Percentiles rank a stretch among this genome's conserved stretches.
Conservation (phyloP, 495 filamentous ascomycete species). For the Physcia stellaris region DNA sequence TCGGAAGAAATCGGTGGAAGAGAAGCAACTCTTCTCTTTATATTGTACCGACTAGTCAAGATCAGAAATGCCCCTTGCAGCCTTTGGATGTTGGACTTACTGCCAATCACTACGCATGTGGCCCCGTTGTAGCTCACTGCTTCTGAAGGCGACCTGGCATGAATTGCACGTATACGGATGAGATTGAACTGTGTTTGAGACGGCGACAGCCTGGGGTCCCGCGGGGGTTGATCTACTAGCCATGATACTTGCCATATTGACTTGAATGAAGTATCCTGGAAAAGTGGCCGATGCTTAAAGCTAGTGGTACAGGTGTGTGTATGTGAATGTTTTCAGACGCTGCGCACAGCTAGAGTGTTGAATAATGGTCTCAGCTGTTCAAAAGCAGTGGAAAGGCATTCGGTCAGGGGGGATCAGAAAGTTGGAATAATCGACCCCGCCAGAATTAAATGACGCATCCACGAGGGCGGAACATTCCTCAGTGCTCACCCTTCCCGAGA, state of each 20-base stretch:
- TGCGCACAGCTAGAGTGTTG: too few species aligned
- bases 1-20: constrained; percentile 87
- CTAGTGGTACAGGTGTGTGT: too few species aligned
- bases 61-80: constrained; percentile 4
- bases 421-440: too few species aligned
- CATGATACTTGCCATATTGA: constrained; percentile 41
- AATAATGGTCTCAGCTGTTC: too few species aligned
- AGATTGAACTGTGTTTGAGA: constrained; percentile 29
- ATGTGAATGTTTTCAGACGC: too few species aligned
- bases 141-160: constrained; percentile 90
- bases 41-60: constrained; percentile 72
- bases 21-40: constrained; percentile 87
- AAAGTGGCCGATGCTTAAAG: too few species aligned
- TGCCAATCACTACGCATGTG: constrained; percentile 99
- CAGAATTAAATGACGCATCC: too few species aligned
- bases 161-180: constrained; percentile 97
- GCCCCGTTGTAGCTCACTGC: constrained; percentile 78
- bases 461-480: too few species aligned
- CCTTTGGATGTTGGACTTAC: constrained; percentile 40
- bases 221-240: constrained; percentile 16
- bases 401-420: too few species aligned
- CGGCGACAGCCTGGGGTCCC: constrained; percentile 21
- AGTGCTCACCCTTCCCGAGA: too few species aligned
- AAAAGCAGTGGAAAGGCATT: too few species aligned
- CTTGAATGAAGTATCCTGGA: too few species aligned